These are phyloP conservation scores for Pseudogymnoascus sp. DNA, from an alignment of 2,329 filamentous ascomycete genomes.

Conservation along the genomic window DNA sequence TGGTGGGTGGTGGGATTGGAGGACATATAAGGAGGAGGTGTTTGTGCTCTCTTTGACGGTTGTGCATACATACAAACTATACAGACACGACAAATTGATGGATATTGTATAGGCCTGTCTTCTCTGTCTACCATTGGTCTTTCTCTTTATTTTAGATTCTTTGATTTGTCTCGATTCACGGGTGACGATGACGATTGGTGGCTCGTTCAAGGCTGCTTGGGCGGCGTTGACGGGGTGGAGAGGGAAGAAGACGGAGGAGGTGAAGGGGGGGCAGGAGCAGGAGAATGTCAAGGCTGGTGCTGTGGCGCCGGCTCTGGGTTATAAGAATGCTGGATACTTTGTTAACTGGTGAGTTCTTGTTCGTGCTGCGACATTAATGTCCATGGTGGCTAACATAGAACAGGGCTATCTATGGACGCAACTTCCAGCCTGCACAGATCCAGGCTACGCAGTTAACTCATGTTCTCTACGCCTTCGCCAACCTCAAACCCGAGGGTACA, in stretches of 20 bases:
- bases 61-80: background rate
- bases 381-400: background rate
- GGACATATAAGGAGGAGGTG: background rate
- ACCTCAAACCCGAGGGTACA: constrained; percentile 57
- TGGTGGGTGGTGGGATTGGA: background rate
- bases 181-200: background rate
- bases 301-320: background rate
- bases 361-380: too few relatives aligned
- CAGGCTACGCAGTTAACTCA: constrained; percentile 64
- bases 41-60: background rate
- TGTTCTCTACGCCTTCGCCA: constrained; percentile 72
- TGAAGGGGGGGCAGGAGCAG: background rate
- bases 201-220: background rate
- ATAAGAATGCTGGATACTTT: background rate
- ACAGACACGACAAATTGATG: background rate
- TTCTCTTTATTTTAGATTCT: background rate
- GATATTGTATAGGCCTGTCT: background rate
- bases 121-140: background rate
- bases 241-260: background rate
- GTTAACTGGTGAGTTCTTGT: background rate
- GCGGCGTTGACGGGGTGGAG: background rate
- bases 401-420: constrained; percentile 17
- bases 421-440: constrained; percentile 60
- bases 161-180: background rate
- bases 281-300: background rate